Evolutionary conservation across 2,329 filamentous ascomycete genomes (phyloP).

Genomic region (Colletotrichum tanaceti): DNA sequence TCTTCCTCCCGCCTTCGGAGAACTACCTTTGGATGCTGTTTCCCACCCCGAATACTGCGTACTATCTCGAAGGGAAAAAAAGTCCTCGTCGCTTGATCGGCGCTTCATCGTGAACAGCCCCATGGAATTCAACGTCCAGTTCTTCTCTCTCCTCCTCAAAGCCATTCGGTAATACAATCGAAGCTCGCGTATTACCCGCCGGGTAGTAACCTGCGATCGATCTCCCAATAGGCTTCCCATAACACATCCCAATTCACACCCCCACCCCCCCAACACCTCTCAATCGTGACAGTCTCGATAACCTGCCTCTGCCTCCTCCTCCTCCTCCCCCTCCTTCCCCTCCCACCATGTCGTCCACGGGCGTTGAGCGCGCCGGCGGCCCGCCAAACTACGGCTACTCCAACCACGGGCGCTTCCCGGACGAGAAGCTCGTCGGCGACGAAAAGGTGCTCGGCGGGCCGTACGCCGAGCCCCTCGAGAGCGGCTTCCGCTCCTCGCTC

Average conservation of each 20-base stretch:
- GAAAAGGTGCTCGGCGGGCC: conserved; percentile 27
- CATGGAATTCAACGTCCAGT: conserved; percentile 46
- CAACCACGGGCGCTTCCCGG: conserved; percentile 13
- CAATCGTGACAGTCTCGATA: no score
- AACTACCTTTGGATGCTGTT: background rate
- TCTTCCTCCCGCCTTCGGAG: background rate
- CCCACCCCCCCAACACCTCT: background rate
- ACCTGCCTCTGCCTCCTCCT: conserved; percentile 4
- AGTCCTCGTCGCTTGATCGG: background rate
- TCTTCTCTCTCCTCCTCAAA: conserved; percentile 46
- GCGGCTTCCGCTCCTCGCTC: conserved; percentile 30
- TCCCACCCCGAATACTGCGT: background rate
- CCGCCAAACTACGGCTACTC: conserved; percentile 27
- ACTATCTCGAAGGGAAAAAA: background rate
- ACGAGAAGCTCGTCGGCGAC: conserved; percentile 34
- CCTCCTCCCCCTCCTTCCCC: background rate
- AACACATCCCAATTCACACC: no score
- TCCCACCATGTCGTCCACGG: conserved; percentile 42
- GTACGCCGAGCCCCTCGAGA: conserved; percentile 27
- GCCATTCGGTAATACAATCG: conserved; percentile 43
- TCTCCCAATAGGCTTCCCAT: no score
- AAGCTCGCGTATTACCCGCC: background rate
- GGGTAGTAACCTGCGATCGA: no score
- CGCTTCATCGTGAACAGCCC: conserved; percentile 18
- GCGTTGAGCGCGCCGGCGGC: conserved; percentile 40